Conservation (phyloP, 2,329 filamentous ascomycete genomes). For the Hymenoscyphus albidus region DNA sequence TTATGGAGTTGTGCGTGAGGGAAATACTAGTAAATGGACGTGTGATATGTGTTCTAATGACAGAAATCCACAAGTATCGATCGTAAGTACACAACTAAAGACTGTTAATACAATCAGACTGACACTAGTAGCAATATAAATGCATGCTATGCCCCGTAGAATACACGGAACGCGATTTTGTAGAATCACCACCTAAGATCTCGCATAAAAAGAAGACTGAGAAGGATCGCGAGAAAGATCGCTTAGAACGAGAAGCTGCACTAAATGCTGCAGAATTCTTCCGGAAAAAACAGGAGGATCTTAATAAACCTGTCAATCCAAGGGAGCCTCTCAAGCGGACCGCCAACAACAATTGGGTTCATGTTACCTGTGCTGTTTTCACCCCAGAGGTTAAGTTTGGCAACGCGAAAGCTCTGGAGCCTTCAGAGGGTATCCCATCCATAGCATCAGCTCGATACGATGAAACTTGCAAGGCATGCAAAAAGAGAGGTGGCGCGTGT, state of each 20-base stretch:
- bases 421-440: slow-evolving; percentile 84
- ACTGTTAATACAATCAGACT: slow-evolving; percentile 24
- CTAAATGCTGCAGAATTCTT: slow-evolving; percentile 78
- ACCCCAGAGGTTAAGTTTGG: slow-evolving; percentile 91
- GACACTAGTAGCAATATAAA: slow-evolving; percentile 65
- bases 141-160: slow-evolving; percentile 89
- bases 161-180: slow-evolving; percentile 74
- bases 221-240: slow-evolving; percentile 85
- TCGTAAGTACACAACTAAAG: slow-evolving; percentile 52
- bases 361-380: slow-evolving; percentile 90
- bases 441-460: slow-evolving; percentile 72
- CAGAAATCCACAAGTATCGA: slow-evolving; percentile 86
- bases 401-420: slow-evolving; percentile 74
- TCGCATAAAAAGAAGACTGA: slow-evolving; percentile 87
- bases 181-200: slow-evolving; percentile 70
- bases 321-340: slow-evolving; percentile 91
- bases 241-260: slow-evolving; percentile 78
- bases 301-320: slow-evolving; percentile 77
- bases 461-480: slow-evolving; percentile 80
- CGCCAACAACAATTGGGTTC: slow-evolving; percentile 96
- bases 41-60: slow-evolving; percentile 97
- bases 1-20: slow-evolving; percentile 76
- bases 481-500: slow-evolving; percentile 70
- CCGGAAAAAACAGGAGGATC: slow-evolving; percentile 74
- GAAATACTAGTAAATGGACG: slow-evolving; percentile 75